Percentiles rank a stretch among this genome's conserved stretches.
Conservation (phyloP, 768 basidiomycete species). For the Holtermannia corniformis region DNA sequence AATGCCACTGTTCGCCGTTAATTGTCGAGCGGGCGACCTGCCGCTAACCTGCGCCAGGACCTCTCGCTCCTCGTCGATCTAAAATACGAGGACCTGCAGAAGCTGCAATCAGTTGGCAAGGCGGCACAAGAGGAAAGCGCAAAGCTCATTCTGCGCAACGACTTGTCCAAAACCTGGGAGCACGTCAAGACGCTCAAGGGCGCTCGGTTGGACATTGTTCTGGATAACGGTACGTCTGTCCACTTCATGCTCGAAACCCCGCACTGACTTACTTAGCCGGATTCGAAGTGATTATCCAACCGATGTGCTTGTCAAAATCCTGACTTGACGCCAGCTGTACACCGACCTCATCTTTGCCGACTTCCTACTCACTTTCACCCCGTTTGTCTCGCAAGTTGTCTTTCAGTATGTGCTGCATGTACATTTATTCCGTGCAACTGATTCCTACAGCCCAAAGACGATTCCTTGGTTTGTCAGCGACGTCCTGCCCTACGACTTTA, state of each 20-base stretch:
- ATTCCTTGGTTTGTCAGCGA: constrained; percentile 98
- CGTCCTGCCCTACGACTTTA: constrained; percentile 79
- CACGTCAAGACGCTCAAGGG: constrained; percentile 53
- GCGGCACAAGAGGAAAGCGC: constrained; percentile 70
- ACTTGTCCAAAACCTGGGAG: constrained; percentile 65
- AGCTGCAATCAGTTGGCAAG: constrained; percentile 70
- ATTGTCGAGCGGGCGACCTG: background rate
- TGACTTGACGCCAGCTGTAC: constrained; percentile 68
- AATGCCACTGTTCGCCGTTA: constrained; percentile 66
- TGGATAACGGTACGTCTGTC: constrained; percentile 69
- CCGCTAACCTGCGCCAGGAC: constrained; percentile 50
- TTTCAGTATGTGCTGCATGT: constrained; percentile 62
- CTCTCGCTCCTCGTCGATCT: constrained; percentile 81
- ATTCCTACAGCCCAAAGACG: constrained; percentile 62
- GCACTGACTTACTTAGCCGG: constrained; percentile 52
- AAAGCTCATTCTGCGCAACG: constrained; percentile 73
- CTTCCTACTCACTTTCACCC: constrained; percentile 81
- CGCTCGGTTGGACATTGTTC: constrained; percentile 65
- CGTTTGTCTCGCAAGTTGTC: constrained; percentile 66
- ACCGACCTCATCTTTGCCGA: constrained; percentile 74
- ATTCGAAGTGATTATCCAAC: constrained; percentile 57
- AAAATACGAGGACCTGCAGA: constrained; percentile 67
- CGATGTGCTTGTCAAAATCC: no score
- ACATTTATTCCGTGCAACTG: background rate
- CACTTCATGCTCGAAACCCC: background rate